Base-by-base conservation (phyloP, 805 yeast genomes). In the Nakazawaea holstii region DNA sequence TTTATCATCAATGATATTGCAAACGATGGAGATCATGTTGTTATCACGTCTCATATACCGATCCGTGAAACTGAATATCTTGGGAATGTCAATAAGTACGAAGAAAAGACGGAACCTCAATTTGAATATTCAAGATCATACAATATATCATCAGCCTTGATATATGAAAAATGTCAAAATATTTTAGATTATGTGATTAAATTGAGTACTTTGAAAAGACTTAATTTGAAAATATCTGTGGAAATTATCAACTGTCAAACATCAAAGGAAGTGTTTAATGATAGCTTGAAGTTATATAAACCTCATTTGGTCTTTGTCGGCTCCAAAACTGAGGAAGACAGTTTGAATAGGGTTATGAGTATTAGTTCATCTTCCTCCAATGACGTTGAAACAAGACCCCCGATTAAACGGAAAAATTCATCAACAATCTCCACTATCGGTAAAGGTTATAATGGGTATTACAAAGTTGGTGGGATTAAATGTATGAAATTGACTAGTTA, bases 11-110 rank as follows among this genome's bases (percentile, higher is more conserved):
- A 68, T 36, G 67, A 70, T 39, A 62, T 81, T 8, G 65, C 80
- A 6, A 74, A 73, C 47, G 65, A 79, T 55, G 87, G 89, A 11
- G 95, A 87, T 61, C 73, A 77, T 36, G 61, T 87, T 3, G 76
- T 87, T 1, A 70, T 87, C 2, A 71, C 75, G 2, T 66, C 85
- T 1, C 66, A 76, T 9, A 66, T 79, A 15, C 33, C 46, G 4
- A 35, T 51, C 14, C 20, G 11, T 10, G 51, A 50, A 39, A 39
- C 29, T 3, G 35, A 44, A 29, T 35, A 36, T 17, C 28, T 20
- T 13, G 35, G 27, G 27, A 35, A 17, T 5, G 39, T 15, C 26
- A 29, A 31, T 35, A 55, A 59, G 41, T 56, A 57, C 13, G 45
- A 49, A 7, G 45, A 54, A 40, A 45, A 58, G 14, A 54, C 59